phyloP scores from a whole-genome alignment of 2,329 filamentous ascomycete genomes.

The Bertia moriformis region DNA sequence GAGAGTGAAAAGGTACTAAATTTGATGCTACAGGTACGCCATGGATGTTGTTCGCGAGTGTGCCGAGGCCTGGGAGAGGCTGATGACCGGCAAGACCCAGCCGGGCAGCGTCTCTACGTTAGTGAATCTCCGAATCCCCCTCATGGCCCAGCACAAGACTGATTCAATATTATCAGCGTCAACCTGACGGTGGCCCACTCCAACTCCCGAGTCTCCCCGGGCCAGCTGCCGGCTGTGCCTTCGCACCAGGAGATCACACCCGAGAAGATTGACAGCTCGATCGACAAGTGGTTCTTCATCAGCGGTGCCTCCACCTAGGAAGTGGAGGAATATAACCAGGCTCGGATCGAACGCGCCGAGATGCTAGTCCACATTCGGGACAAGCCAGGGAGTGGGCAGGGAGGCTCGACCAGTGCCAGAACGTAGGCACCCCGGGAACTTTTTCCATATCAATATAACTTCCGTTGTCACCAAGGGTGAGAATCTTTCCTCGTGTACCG shows the following conservation, averaged over 20 bases:
- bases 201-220: conserved; percentile 51
- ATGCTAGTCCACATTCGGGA: no score
- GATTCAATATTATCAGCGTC: conserved; percentile 40
- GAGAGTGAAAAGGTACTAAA: conserved; percentile 4
- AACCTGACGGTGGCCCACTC: conserved; percentile 69
- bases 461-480: no score
- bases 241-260: conserved; percentile 65
- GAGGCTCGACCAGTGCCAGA: no score
- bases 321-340: no score
- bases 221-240: conserved; percentile 64
- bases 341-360: no score
- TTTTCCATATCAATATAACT: no score
- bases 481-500: no score
- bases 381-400: no score
- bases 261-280: conserved; percentile 84
- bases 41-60: conserved; percentile 92
- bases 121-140: conserved; percentile 21
- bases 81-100: conserved; percentile 78
- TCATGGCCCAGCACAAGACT: conserved; percentile 7
- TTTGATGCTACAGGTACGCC: conserved; percentile 58
- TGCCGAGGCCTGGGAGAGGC: conserved; percentile 88
- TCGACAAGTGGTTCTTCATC: conserved; percentile 99
- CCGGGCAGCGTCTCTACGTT: conserved; percentile 70
- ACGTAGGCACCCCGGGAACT: no score
- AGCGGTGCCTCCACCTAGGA: conserved; percentile 72